Evolutionary conservation across 2,329 filamentous ascomycete genomes (phyloP).

Genomic region (Fusarium sp.): DNA sequence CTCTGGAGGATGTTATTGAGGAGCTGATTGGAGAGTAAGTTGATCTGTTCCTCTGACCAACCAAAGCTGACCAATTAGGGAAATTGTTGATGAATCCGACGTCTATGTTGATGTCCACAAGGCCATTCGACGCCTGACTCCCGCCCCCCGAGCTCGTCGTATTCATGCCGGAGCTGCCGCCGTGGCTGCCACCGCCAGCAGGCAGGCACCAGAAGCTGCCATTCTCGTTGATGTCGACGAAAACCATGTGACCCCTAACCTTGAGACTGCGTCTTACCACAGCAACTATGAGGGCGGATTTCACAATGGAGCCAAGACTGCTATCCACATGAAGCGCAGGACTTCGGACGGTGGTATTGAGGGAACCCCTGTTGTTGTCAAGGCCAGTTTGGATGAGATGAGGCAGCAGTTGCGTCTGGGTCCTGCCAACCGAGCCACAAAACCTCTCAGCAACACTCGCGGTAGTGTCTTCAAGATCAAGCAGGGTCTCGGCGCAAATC

Average conservation of each 20-base stretch:
- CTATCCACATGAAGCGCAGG: conserved; percentile 67
- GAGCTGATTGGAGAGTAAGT: conserved; percentile 96
- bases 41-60: background rate
- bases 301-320: conserved; percentile 59
- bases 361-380: conserved; percentile 61
- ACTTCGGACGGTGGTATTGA: conserved; percentile 63
- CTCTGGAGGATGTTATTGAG: conserved; percentile 96
- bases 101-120: conserved; percentile 99
- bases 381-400: conserved; percentile 69
- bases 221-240: conserved; percentile 52
- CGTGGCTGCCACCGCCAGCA: conserved; percentile 44
- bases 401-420: conserved; percentile 70
- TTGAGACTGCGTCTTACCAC: conserved; percentile 49
- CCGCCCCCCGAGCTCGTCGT: conserved; percentile 77
- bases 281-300: conserved; percentile 51
- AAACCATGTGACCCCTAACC: conserved; percentile 48
- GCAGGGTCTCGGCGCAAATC: conserved; percentile 46
- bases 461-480: conserved; percentile 74
- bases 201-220: conserved; percentile 44
- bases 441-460: conserved; percentile 65
- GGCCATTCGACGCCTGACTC: conserved; percentile 86
- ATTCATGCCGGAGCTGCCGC: conserved; percentile 50
- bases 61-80: conserved; percentile 59
- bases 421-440: conserved; percentile 70
- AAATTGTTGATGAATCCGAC: conserved; percentile 98